Evolutionary conservation across 257 asterid species (phyloP).

Genomic region (Scutellaria galericulata): DNA sequence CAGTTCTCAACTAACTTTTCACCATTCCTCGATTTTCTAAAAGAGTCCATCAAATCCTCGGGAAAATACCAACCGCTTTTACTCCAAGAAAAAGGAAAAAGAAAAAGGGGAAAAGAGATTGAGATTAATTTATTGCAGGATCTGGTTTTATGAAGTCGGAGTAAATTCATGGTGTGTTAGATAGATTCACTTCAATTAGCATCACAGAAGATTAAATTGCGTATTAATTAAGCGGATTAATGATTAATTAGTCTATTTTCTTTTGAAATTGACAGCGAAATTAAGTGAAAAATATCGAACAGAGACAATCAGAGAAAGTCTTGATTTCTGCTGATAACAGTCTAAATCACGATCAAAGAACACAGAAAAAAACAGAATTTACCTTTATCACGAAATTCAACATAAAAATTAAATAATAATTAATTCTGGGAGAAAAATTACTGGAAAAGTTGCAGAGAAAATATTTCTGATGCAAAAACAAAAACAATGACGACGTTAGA

Average conservation of each 20-base stretch:
- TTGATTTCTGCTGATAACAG: conserved; percentile 35
- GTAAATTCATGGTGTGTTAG: background rate
- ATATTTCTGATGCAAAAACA: background rate
- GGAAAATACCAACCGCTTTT: conserved; percentile 38
- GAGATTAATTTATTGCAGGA: conserved; percentile 11
- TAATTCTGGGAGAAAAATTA: background rate
- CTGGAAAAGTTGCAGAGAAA: background rate
- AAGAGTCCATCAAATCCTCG: conserved; percentile 39
- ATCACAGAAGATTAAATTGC: background rate
- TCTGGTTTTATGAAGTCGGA: conserved; percentile 13
- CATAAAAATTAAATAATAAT: background rate
- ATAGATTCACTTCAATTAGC: too few species aligned
- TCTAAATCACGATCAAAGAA: conserved; percentile 27
- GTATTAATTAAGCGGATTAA: background rate
- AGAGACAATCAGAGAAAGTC: conserved; percentile 33
- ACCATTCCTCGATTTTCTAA: conserved; percentile 51
- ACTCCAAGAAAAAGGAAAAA: background rate
- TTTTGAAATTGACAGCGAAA: conserved; percentile 27
- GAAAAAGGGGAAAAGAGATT: background rate
- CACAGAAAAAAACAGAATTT: conserved; percentile 8
- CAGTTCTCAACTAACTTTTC: conserved; percentile 24
- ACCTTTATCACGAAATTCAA: conserved; percentile 24
- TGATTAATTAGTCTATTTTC: conserved; percentile 13
- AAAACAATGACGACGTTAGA: background rate
- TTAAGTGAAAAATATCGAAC: conserved; percentile 27